These are phyloP conservation scores for Haplosporangium sp. DNA, from an alignment of 371 early-diverging fungal species.

Conservation along the genomic window DNA sequence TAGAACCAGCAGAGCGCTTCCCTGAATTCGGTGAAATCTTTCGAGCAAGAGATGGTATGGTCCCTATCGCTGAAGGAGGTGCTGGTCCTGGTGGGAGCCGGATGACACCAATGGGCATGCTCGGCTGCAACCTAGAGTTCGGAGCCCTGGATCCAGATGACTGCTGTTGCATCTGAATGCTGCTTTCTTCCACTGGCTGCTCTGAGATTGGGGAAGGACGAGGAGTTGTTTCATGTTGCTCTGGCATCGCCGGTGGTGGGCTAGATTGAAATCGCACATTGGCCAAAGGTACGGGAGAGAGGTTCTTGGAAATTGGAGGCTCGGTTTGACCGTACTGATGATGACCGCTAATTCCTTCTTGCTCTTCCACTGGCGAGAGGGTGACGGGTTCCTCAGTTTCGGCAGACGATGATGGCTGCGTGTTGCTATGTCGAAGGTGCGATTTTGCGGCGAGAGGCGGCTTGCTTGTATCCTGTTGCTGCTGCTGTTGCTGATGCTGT, in stretches of 20 bases:
- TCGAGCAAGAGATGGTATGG: conserved; percentile 7
- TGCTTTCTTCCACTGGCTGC: not conserved
- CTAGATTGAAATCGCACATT: no score
- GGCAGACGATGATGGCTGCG: not conserved
- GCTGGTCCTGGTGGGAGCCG: conserved; percentile 49
- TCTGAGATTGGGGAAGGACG: not conserved
- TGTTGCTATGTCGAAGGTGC: conserved; percentile 14
- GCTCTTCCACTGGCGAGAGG: not conserved
- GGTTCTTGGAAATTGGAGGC: no score
- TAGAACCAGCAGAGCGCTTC: conserved; percentile 14
- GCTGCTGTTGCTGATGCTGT: not conserved
- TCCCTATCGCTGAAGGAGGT: conserved; percentile 6
- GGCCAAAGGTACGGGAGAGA: no score
- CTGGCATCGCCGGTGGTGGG: not conserved
- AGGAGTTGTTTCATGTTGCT: not conserved
- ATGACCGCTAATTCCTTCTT: not conserved
- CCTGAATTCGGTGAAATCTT: conserved; percentile 18
- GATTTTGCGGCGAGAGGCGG: conserved; percentile 14
- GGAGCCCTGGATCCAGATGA: conserved; percentile 19
- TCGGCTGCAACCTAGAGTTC: conserved; percentile 20
- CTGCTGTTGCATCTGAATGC: not conserved
- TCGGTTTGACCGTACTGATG: no score
- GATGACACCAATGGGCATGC: conserved; percentile 29
- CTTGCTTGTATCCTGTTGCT: not conserved
- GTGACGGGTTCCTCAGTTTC: not conserved